Evolutionary conservation across 2,329 filamentous ascomycete genomes (phyloP), one percentile per base, ranked within the genome.

Genomic region (Aspergillus brunneoviolaceus): DNA sequence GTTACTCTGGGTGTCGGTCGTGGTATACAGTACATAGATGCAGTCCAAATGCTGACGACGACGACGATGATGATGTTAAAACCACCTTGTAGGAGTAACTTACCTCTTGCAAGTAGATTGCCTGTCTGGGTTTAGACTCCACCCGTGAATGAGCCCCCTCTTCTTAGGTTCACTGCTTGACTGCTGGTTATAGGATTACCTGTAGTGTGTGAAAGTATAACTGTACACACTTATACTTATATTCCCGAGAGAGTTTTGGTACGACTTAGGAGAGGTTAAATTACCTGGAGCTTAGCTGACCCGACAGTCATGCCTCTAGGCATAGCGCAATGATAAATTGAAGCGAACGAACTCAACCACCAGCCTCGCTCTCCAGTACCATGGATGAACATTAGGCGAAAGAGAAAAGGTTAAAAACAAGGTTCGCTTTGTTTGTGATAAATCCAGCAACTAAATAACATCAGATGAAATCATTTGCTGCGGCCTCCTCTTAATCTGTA

Each of bases 301-400:
- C 14, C 39, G 39, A 45, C 39, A 16, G 39, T 19, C 39, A 45
- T n/a, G 16, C 16, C 10, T n/a, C 39, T 19, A 45, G 39, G 12
- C 16, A 19, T 45, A 45, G 39, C 39, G 39, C 6, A 19, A 19
- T 45, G 14, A 19, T 45, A 19, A 29, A 16, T 35, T 35, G 5
- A 45, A 45, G 16, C 39, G 16, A 45, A 45, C 39, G 16, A 19
- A 45, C 39, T n/a, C 39, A 42, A 31, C 51, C 48, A 49, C 52
- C 52, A 58, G 11, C 60, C 45, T 47, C 47, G 49, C 47, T 52
- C 59, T 33, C 63, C 63, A 63, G 63, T 65, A 56, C 61, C 55
- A 58, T 61, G 63, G 60, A 64, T 62, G 66, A 57, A 58, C 66
- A 63, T 70, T 68, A 64, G 63, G 63, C 57, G 55, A 60, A 58